Conservation (phyloP, 2,329 filamentous ascomycete species). For the Epichloe typhina region DNA sequence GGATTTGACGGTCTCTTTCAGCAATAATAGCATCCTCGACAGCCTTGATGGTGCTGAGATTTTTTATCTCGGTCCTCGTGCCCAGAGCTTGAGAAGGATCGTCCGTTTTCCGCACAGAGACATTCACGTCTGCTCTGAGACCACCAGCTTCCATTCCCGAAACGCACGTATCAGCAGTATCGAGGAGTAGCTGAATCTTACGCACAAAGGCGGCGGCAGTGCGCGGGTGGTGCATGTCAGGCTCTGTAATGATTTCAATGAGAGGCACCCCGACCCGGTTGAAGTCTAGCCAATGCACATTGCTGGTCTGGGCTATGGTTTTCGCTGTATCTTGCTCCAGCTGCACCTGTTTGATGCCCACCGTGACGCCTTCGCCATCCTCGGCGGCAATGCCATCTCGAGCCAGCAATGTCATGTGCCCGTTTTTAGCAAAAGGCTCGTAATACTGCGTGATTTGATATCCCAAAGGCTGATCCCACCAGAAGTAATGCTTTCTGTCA, state of each 20-base stretch:
- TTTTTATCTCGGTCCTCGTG: conserved; percentile 97
- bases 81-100: conserved; percentile 42
- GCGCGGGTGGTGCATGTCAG: conserved; percentile 73
- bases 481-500: conserved; percentile 97
- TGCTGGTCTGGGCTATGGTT: conserved; percentile 64
- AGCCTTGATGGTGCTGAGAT: conserved; percentile 85
- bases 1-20: conserved; percentile 80
- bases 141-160: conserved; percentile 90
- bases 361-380: conserved; percentile 54
- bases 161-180: conserved; percentile 71
- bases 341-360: conserved; percentile 88
- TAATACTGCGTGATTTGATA: conserved; percentile 99
- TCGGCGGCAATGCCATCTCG: conserved; percentile 70
- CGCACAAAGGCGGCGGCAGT: conserved; percentile 81
- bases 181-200: conserved; percentile 74
- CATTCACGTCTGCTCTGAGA: conserved; percentile 86
- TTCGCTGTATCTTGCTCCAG: conserved; percentile 98
- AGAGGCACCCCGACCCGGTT: conserved; percentile 85
- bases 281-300: conserved; percentile 73
- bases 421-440: conserved; percentile 54
- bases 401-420: conserved; percentile 53
- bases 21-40: conserved; percentile 90
- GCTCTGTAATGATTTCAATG: conserved; percentile 88
- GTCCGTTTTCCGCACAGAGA: conserved; percentile 60
- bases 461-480: conserved; percentile 91